Base-by-base conservation (phyloP, 2,329 filamentous ascomycete genomes). In the Penicillium sp. region DNA sequence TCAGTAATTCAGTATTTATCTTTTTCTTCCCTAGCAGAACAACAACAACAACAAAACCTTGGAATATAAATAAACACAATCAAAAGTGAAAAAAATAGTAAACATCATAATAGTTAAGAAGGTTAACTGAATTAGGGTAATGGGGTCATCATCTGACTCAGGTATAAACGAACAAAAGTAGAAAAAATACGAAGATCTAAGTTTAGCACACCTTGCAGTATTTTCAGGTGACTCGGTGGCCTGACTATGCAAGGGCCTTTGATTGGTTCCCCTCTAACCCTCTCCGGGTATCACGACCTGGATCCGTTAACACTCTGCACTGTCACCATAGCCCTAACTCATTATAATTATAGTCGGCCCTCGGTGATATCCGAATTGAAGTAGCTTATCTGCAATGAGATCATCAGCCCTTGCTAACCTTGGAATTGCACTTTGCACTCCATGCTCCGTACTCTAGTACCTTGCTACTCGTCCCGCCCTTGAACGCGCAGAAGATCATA, bases 281-380 rank as follows among this genome's bases (percentile, higher is more conserved):
- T 22, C 18, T 39, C 47, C 43, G 34, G 52, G 55, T 22, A 54
- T 54, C 42, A 41, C 24, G 31, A 42, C 22, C 39, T 42, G 32
- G 8, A 18, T 31, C 21, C 29, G 16, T 21, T 40, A 62, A 61
- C 55, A 66, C 65, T 64, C 66, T 70, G 67, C 68, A 67, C 63
- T 71, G 68, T 65, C 39, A 71, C 68, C 67, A 24, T 45, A 45
- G 44, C 44, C 44, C 44, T 45, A 45, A 45, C 29, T 45, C 22
- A 7, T 27, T 27, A 8, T 27, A 11, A 27, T 22, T 16, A 39
- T 38, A 39, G 18, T 22, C 36, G 38, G 38, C 18, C 10, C 18
- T 40, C 38, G 38, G 38, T 3, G 5, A 40, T 34, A 40, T 16
- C 13, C 14, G 18, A 41, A 24, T 22, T 42, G 34, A 34, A 27